Evolutionary conservation across 306 rosid species (phyloP), one percentile per base, ranked within the genome.

Genomic region (Vicia sativa): DNA sequence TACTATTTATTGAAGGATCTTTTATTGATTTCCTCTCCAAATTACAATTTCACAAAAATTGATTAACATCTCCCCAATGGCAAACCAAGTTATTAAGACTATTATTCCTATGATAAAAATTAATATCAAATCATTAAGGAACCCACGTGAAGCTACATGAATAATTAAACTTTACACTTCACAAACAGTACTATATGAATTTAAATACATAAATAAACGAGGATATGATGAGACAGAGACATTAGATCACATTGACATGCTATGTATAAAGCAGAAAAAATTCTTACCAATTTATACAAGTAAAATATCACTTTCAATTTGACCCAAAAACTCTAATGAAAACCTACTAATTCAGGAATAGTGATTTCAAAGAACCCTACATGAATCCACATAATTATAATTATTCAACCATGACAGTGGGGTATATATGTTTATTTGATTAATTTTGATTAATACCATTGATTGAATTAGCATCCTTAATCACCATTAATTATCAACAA

Each of bases 191-290:
- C 10, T 50, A 50, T 12, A 44, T 60, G 19, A 62, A 68, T 69
- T 62, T 52, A 62, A 62, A 52, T 52, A 52, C 1, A 9, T 1
- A 11, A 10, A 11, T 55, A n/a, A 3, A 12, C 14, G 41, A 4
- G 43, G 35, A 59, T 59, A 78, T 26, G 48, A 60, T 18, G 44
- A 61, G 26, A 63, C 35, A 58, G 29, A 29, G 45, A 21, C 68
- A 79, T 25, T 42, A 52, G 29, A 31, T 73, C 74, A 72, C 81
- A 57, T 81, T 73, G 71, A 72, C 81, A 57, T 81, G 79, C 65
- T 19, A 50, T 54, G 60, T 31, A 28, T 70, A 37, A 39, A 64
- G 71, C 31, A 31, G 57, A 61, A 71, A 75, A 52, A 52, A 35
- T 45, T 44, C 48, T 37, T 35, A 23, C 52, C 12, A 18, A 48